Percentiles rank a stretch among this genome's conserved stretches.
These are phyloP conservation scores for Anthracocystis setariae DNA, from an alignment of 1,284 basidiomycete species.

Conservation along the genomic window DNA sequence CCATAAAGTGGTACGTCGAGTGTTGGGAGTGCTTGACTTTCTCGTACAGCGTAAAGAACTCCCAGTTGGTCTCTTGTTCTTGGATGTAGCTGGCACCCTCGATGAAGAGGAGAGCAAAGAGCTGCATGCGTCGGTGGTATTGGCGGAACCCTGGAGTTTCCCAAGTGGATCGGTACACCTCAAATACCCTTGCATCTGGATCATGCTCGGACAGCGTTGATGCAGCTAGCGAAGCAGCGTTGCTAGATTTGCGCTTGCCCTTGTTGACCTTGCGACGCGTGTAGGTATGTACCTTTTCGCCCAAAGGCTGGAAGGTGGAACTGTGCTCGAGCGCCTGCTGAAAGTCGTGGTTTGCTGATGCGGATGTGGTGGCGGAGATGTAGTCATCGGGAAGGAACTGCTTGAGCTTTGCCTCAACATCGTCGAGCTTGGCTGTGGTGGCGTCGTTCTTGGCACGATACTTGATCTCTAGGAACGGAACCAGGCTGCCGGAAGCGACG, in stretches of 20 bases:
- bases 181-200: constrained; percentile 52
- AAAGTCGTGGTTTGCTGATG: constrained; percentile 72
- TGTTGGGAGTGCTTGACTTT: constrained; percentile 9
- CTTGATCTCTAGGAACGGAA: constrained; percentile 66
- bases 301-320: constrained; percentile 78
- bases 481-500: constrained; percentile 86
- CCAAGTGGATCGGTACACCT: constrained; percentile 74
- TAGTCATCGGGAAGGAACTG: constrained; percentile 80
- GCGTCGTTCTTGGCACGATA: constrained; percentile 60
- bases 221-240: constrained; percentile 41
- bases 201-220: constrained; percentile 58
- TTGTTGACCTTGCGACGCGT: constrained; percentile 69
- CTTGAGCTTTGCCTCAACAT: constrained; percentile 81
- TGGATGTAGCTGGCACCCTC: constrained; percentile 85
- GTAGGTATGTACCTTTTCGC: constrained; percentile 81
- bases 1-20: constrained; percentile 81
- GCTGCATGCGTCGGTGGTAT: constrained; percentile 91
- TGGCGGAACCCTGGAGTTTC: constrained; percentile 88
- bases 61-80: constrained; percentile 70
- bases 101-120: constrained; percentile 93
- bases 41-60: constrained; percentile 68
- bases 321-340: constrained; percentile 71
- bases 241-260: constrained; percentile 72
- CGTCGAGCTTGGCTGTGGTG: constrained; percentile 79
- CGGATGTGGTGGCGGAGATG: constrained; percentile 29